Conservation (phyloP, 139 green algal genomes). For the Chlamydomonas sphaeroides region DNA sequence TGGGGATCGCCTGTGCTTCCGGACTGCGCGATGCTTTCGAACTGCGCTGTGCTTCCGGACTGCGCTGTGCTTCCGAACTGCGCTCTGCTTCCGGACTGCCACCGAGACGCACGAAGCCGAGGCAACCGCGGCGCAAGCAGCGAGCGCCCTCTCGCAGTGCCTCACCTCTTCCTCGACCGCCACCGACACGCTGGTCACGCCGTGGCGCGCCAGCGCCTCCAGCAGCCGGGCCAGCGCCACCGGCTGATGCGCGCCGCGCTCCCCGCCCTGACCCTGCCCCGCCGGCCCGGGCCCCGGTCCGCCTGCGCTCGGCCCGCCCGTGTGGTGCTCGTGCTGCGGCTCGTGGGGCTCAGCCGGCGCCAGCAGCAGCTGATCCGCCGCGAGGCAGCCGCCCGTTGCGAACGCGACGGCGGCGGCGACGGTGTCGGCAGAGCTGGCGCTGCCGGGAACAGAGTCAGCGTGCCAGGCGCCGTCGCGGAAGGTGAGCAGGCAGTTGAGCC, state of each 20-base stretch:
- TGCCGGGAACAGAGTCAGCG: not conserved
- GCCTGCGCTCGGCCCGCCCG: not conserved
- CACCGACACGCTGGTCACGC: not conserved
- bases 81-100: too few relatives aligned
- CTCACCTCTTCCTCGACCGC: constrained; percentile 4
- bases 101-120: too few relatives aligned
- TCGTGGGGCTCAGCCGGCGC: not conserved
- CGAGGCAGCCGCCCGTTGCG: not conserved
- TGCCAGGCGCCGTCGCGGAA: constrained; percentile 27
- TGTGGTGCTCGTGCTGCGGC: not conserved
- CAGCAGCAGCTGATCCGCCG: constrained; percentile 37
- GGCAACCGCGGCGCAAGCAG: not conserved
- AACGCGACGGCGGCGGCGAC: constrained; percentile 10
- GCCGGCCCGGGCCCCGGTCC: not conserved
- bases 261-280: too few relatives aligned
- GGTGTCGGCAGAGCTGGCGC: not conserved
- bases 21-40: too few relatives aligned
- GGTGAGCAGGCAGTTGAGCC: constrained; percentile 21
- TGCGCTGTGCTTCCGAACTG: too few relatives aligned
- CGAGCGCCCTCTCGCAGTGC: not conserved
- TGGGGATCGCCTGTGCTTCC: not conserved
- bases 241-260: too few relatives aligned
- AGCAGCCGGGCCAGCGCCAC: constrained; percentile 3
- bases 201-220: constrained; percentile 2
- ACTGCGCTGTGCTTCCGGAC: too few relatives aligned